Evolutionary conservation across 768 basidiomycete species (phyloP).

Genomic region (Roridomyces roridus): DNA sequence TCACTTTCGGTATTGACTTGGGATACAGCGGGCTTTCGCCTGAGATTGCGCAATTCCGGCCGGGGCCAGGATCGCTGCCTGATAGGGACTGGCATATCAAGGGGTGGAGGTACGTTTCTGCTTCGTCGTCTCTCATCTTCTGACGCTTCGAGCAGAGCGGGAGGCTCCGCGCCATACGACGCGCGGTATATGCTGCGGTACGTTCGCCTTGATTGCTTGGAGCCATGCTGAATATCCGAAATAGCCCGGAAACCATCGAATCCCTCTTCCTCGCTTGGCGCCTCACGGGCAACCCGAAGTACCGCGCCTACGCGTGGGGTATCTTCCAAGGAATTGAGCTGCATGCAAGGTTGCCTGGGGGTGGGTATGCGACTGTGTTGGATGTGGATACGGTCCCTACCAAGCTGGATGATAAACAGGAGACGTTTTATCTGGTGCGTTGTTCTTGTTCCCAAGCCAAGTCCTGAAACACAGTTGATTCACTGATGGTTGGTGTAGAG

Average conservation of each 20-base stretch:
- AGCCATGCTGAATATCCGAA: too few relatives aligned
- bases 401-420: constrained; percentile 72
- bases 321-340: constrained; percentile 77
- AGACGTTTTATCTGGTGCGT: constrained; percentile 77
- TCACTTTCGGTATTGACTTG: neutral
- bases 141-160: constrained; percentile 38
- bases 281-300: constrained; percentile 80
- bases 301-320: constrained; percentile 84
- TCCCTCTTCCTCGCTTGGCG: constrained; percentile 91
- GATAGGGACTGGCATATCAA: constrained; percentile 90
- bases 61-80: constrained; percentile 47
- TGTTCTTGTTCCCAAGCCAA: neutral
- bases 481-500: constrained; percentile 48
- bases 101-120: constrained; percentile 60
- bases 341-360: constrained; percentile 61
- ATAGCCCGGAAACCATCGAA: constrained; percentile 91
- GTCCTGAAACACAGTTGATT: neutral
- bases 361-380: constrained; percentile 70
- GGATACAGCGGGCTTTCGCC: constrained; percentile 76
- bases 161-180: constrained; percentile 63
- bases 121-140: neutral
- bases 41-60: constrained; percentile 84
- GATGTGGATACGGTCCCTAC: constrained; percentile 72
- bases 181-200: constrained; percentile 92
- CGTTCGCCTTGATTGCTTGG: constrained; percentile 30